Conservation (phyloP, 2,329 filamentous ascomycete species). For the Calonectria hongkongensis region DNA sequence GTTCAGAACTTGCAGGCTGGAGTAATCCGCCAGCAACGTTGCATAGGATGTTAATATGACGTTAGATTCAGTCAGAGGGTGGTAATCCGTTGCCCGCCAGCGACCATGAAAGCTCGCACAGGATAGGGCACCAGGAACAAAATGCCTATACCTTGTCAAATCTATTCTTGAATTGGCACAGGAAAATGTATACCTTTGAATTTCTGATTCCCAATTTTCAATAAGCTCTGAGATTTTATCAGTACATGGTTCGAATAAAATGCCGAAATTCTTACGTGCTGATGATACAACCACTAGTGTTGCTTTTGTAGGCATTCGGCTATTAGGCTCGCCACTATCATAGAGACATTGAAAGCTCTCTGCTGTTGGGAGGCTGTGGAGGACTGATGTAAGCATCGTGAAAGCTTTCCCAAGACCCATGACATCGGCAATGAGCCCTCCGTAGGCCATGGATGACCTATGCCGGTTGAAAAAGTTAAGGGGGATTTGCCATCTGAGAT, state of each 20-base stretch:
- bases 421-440: slow-evolving; percentile 35
- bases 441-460: too few relatives aligned
- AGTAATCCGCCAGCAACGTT: slow-evolving; percentile 63
- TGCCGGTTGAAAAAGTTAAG: too few relatives aligned
- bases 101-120: slow-evolving; percentile 61
- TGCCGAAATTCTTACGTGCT: slow-evolving; percentile 4
- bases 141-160: slow-evolving; percentile 54
- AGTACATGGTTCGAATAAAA: too few relatives aligned
- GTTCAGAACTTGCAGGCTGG: slow-evolving; percentile 52
- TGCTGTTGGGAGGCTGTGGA: slow-evolving; percentile 9
- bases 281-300: slow-evolving; percentile 30
- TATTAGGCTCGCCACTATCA: not conserved
- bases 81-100: slow-evolving; percentile 50
- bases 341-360: not conserved
- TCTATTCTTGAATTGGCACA: not conserved
- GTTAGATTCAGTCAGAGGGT: slow-evolving; percentile 57
- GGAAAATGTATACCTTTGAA: slow-evolving; percentile 58
- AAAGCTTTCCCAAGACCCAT: slow-evolving; percentile 43
- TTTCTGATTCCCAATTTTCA: slow-evolving; percentile 62
- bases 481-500: too few relatives aligned
- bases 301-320: not conserved
- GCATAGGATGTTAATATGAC: slow-evolving; percentile 69
- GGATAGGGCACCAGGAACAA: slow-evolving; percentile 52
- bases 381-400: slow-evolving; percentile 33
- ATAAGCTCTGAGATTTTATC: slow-evolving; percentile 57